These are phyloP conservation scores for Pichia sp. DNA, from an alignment of 1,139 yeast genomes.

Conservation along the genomic window DNA sequence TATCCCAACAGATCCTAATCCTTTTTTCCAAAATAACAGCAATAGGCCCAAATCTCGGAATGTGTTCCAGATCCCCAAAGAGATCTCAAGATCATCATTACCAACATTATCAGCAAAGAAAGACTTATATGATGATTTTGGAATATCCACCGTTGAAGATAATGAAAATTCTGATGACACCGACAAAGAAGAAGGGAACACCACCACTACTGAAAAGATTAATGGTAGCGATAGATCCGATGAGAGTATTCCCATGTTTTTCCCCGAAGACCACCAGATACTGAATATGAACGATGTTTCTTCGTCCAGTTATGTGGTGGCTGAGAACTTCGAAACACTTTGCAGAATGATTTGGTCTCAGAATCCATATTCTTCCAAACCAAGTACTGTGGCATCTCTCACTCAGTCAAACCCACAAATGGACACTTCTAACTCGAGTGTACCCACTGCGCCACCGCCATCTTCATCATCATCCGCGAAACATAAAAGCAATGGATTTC, in stretches of 20 bases:
- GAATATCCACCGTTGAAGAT: no score
- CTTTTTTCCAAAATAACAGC: background rate
- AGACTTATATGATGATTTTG: slow-evolving; percentile 1
- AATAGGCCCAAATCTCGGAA: slow-evolving; percentile 4
- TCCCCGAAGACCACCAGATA: slow-evolving; percentile 26
- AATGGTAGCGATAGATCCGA: no score
- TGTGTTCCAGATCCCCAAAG: slow-evolving; percentile 6
- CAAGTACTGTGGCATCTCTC: slow-evolving; percentile 1
- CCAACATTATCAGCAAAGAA: slow-evolving; percentile 2
- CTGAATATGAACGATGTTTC: slow-evolving; percentile 25
- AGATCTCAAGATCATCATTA: slow-evolving; percentile 5
- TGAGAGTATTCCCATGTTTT: no score
- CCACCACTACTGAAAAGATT: no score
- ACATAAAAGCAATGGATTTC: slow-evolving; percentile 1
- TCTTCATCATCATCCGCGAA: background rate
- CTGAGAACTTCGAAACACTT: slow-evolving; percentile 50
- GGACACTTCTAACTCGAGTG: background rate
- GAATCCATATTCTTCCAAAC: slow-evolving; percentile 6
- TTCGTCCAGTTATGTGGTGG: slow-evolving; percentile 36
- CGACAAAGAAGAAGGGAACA: no score
- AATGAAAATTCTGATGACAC: no score
- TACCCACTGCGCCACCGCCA: background rate
- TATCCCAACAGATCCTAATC: background rate
- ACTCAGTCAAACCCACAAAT: slow-evolving; percentile 1
- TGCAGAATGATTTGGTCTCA: slow-evolving; percentile 37